Base-by-base conservation (phyloP, 495 filamentous ascomycete genomes). In the Neurospora pannonica region DNA sequence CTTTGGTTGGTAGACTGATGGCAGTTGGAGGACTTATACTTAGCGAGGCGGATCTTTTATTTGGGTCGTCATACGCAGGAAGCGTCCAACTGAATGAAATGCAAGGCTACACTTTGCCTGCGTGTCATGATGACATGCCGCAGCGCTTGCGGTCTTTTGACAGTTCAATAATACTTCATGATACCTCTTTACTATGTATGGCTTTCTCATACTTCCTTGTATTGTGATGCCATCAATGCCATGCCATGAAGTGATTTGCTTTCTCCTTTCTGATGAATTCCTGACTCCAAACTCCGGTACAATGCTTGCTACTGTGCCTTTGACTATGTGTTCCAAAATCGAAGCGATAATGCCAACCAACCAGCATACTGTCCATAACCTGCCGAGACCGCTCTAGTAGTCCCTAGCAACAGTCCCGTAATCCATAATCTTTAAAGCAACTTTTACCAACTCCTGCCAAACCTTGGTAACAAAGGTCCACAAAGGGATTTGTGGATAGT, bases 401-500 rank as follows among this genome's bases (percentile, higher is more conserved):
- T 75, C 78, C 19, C 75, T 76, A 2, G 76, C 78, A 11, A 76
- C 74, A 67, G 80, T 78, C 8, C 79, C 74, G 60, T 81, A 80
- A 31, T 82, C 79, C 76, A 80, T 77, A 11, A 81, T 74, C 15
- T 62, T 75, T 1, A 80, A 37, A 13, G 77, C 81, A 4, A 78
- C 60, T 70, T 62, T 74, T 1, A 60, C 76, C 8, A 71, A 71
- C 31, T 72, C 76, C 37, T 86, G 82, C 83, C 83, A 87, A 21
- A 85, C 76, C 39, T 84, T 83, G 70, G 82, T 83, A 21, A 82
- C 83, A 74, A 90, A 83, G n/a, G 86, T 82, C 73, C 91, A 86
- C 8, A 91, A 77, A 3, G 91, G 90, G 3, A 92, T 89, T 39
- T 88, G 84, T 0, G 88, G 88, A 75, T 91, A 89, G 77, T 91